Conservation (phyloP, 2,329 filamentous ascomycete species). For the Ceratocystiopsis minuta region DNA sequence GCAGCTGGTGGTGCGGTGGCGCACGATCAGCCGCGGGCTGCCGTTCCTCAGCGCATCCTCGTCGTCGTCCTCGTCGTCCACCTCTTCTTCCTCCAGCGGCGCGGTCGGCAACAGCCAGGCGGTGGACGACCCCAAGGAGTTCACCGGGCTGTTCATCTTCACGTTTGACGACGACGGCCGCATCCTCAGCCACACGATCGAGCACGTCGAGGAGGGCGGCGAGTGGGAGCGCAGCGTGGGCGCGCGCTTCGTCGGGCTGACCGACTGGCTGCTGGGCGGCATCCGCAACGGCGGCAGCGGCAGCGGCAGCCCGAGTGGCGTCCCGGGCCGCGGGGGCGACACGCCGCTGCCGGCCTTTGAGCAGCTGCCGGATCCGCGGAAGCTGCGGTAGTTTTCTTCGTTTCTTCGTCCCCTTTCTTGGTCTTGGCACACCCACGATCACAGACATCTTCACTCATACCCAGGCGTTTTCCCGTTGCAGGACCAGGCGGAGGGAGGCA, state of each 20-base stretch:
- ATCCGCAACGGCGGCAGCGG: constrained; percentile 27
- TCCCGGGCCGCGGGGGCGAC: background rate
- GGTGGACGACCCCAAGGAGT: constrained; percentile 37
- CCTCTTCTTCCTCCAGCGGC: background rate
- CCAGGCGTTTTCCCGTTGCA: background rate
- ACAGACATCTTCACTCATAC: too few relatives aligned
- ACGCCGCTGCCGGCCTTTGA: constrained; percentile 10
- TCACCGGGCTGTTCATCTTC: constrained; percentile 85
- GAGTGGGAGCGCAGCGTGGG: constrained; percentile 69
- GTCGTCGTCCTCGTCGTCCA: background rate
- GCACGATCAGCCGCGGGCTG: constrained; percentile 32
- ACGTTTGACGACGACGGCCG: constrained; percentile 81
- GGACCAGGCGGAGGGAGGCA: too few relatives aligned
- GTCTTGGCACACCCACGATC: too few relatives aligned
- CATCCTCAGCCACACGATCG: constrained; percentile 77
- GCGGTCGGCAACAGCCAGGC: constrained; percentile 13
- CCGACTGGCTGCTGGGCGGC: constrained; percentile 82
- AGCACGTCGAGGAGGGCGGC: constrained; percentile 70
- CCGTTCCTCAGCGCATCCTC: background rate
- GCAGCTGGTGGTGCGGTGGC: constrained; percentile 83
- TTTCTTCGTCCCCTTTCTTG: too few relatives aligned
- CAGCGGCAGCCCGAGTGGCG: constrained; percentile 2
- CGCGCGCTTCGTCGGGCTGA: constrained; percentile 72
- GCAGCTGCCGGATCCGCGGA: constrained; percentile 4
- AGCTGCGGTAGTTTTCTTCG: constrained; percentile 1